These are phyloP conservation scores for Citrus reticulata DNA, from an alignment of 345 rosid genomes.

Conservation along the genomic window DNA sequence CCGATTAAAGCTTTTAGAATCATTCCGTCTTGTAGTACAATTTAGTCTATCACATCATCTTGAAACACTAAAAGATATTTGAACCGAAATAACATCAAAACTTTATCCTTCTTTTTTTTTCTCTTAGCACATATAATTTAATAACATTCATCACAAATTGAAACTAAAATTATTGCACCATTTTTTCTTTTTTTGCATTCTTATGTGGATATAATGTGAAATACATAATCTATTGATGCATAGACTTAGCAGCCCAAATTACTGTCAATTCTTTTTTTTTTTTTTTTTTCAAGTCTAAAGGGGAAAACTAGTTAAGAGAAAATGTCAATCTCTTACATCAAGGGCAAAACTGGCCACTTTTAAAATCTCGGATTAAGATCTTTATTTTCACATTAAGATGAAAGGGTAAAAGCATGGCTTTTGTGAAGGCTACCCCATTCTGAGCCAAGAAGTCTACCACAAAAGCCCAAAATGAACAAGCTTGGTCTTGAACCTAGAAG, in stretches of 20 bases:
- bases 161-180: not conserved
- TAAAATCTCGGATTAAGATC: not conserved
- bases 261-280: no score
- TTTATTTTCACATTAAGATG: no score
- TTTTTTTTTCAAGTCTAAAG: no score
- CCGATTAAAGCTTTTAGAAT: no score
- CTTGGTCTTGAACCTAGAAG: no score
- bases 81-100: not conserved
- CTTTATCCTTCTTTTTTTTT: not conserved
- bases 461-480: no score
- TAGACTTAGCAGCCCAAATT: not conserved
- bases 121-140: not conserved
- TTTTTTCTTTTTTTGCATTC: no score
- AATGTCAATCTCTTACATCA: not conserved
- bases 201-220: not conserved
- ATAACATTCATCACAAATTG: not conserved
- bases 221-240: not conserved
- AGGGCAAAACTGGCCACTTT: not conserved
- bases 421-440: no score
- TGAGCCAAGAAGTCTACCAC: no score
- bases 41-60: not conserved
- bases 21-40: not conserved
- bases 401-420: not conserved
- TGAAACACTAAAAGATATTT: not conserved
- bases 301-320: no score